A percentile compares a stretch with the other conserved stretches of the same genome.
Evolutionary conservation across 2,329 filamentous ascomycete species (phyloP).

Genomic region (Fusarium staphyleae): DNA sequence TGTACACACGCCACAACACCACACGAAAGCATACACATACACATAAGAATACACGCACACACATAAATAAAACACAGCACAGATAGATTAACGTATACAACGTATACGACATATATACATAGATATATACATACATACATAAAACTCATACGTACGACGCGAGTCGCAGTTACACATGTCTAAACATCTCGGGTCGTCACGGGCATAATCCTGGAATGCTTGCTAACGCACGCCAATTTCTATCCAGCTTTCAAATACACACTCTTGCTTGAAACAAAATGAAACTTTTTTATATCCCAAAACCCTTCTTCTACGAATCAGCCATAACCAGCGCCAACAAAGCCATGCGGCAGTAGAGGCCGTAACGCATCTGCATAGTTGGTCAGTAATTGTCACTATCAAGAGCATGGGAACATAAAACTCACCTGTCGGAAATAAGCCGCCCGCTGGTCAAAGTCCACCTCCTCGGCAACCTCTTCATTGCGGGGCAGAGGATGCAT

Average conservation of each 20-base stretch:
- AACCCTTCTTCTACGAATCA: slow-evolving; percentile 38
- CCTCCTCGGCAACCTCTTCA: slow-evolving; percentile 91
- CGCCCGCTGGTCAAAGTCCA: slow-evolving; percentile 95
- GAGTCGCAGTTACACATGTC: slow-evolving; percentile 41
- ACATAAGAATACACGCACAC: slow-evolving; percentile 7
- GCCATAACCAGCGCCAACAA: slow-evolving; percentile 89
- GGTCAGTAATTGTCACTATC: slow-evolving; percentile 24
- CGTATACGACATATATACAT: slow-evolving; percentile 32
- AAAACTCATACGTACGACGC: slow-evolving; percentile 39
- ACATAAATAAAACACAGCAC: slow-evolving; percentile 8
- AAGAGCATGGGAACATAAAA: neutral
- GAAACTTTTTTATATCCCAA: slow-evolving; percentile 32
- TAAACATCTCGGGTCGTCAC: slow-evolving; percentile 41
- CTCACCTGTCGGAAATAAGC: slow-evolving; percentile 99
- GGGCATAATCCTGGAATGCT: slow-evolving; percentile 40
- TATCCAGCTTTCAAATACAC: slow-evolving; percentile 40
- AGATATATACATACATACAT: slow-evolving; percentile 38
- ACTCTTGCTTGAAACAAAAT: slow-evolving; percentile 20
- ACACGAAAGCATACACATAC: slow-evolving; percentile 13
- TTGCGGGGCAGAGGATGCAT: slow-evolving; percentile 96
- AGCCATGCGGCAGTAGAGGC: slow-evolving; percentile 97
- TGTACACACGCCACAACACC: slow-evolving; percentile 9
- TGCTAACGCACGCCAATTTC: slow-evolving; percentile 41
- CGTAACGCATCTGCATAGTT: slow-evolving; percentile 84
- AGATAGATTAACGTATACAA: slow-evolving; percentile 29